These are phyloP conservation scores for Pseudozyma hubeiensis DNA, from an alignment of 1,284 basidiomycete genomes.

Conservation along the genomic window DNA sequence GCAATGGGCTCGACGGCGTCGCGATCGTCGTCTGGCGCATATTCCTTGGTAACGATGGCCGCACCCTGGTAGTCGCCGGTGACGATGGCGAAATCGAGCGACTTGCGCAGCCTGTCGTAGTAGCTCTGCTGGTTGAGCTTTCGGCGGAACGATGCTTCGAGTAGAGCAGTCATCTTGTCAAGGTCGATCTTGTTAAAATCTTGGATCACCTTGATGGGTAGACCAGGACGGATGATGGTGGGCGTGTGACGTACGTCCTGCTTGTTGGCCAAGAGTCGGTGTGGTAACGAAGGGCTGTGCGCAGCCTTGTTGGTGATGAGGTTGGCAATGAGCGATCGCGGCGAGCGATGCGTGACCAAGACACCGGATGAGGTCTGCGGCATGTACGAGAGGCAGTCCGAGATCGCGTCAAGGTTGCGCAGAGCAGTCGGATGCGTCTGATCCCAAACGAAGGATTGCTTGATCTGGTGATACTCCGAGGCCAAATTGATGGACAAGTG, in stretches of 20 bases:
- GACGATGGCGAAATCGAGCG: slow-evolving; percentile 91
- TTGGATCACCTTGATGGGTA: slow-evolving; percentile 84
- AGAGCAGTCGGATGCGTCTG: slow-evolving; percentile 86
- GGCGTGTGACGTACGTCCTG: slow-evolving; percentile 89
- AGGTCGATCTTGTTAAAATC: slow-evolving; percentile 77
- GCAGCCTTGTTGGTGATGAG: slow-evolving; percentile 98
- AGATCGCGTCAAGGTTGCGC: slow-evolving; percentile 86
- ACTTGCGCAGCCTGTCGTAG: slow-evolving; percentile 79
- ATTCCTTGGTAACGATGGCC: slow-evolving; percentile 91
- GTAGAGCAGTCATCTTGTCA: slow-evolving; percentile 79
- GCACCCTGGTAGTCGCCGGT: slow-evolving; percentile 96
- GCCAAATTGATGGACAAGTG: slow-evolving; percentile 95
- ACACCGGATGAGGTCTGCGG: slow-evolving; percentile 91
- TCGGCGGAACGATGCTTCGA: slow-evolving; percentile 87
- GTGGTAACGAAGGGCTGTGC: slow-evolving; percentile 91
- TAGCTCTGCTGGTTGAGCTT: slow-evolving; percentile 81
- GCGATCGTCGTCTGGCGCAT: slow-evolving; percentile 55
- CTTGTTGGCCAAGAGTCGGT: slow-evolving; percentile 86
- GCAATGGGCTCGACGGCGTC: slow-evolving; percentile 73
- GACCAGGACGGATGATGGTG: slow-evolving; percentile 88
- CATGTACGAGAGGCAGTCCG: slow-evolving; percentile 90
- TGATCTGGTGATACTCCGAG: slow-evolving; percentile 88
- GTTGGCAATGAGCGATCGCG: slow-evolving; percentile 93
- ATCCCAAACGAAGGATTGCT: slow-evolving; percentile 88
- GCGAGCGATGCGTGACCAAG: slow-evolving; percentile 96